A percentile compares a stretch with the other conserved stretches of the same genome.
These are phyloP conservation scores for Inonotus obliquus DNA, from an alignment of 1,284 basidiomycete species.

Conservation along the genomic window DNA sequence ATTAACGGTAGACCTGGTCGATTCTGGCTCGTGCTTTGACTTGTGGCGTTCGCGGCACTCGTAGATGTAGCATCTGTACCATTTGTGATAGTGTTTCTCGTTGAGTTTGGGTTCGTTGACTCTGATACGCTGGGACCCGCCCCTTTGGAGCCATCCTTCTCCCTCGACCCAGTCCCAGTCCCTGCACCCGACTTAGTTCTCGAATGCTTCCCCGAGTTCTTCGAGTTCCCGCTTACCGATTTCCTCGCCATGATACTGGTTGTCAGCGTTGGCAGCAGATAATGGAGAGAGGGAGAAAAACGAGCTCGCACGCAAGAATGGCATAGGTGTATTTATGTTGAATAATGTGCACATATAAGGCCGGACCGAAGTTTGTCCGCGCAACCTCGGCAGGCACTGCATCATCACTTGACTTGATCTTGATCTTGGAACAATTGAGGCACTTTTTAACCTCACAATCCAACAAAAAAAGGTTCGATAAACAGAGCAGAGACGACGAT, in stretches of 20 bases:
- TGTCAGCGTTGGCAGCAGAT: too few species aligned
- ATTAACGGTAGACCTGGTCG: not conserved
- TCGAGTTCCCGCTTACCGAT: not conserved
- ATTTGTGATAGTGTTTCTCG: not conserved
- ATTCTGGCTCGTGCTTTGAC: not conserved
- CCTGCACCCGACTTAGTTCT: not conserved
- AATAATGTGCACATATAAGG: not conserved
- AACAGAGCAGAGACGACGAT: slow-evolving; percentile 3
- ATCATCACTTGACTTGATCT: not conserved
- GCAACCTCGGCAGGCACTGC: not conserved
- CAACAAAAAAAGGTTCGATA: not conserved
- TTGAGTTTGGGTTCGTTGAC: not conserved
- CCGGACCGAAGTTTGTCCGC: not conserved
- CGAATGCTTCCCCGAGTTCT: not conserved
- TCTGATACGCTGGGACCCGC: not conserved
- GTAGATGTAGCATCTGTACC: not conserved
- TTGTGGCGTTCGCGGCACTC: not conserved
- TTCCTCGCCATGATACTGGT: slow-evolving; percentile 7
- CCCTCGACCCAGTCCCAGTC: not conserved
- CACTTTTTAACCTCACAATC: too few species aligned
- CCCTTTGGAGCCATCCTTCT: not conserved
- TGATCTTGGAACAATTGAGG: too few species aligned
- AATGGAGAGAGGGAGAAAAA: too few species aligned
- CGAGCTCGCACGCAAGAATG: too few species aligned
- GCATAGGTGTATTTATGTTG: not conserved